Evolutionary conservation across 192 early-diverging fungal genomes (phyloP), one percentile per base, ranked within the genome.

Genomic region (Radiomyces spectabilis): DNA sequence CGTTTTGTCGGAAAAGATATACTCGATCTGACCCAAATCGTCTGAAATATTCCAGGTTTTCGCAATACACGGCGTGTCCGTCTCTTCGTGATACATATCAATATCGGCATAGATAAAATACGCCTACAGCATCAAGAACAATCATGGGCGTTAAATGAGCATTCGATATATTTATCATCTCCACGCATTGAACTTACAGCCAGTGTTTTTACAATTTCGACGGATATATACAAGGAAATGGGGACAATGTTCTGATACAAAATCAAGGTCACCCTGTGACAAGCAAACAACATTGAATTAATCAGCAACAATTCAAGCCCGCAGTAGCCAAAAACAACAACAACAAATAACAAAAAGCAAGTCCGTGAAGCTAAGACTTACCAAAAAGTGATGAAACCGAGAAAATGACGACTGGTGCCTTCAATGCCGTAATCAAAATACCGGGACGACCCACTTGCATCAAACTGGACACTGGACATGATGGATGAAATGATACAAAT

Each of bases 1-100:
- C 0, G 96, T 98, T 50, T 98, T 98, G 72, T 98, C 96, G 21
- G 88, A 89, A 60, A 98, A 97, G 10, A 97, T 81, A 66, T 97
- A 97, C 61, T 95, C 90, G 19, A 98, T 92, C 60, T 95, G 91
- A 5, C 94, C 93, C 9, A 98, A 68, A 60, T 98, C 94, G 51
- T 98, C 91, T n/a, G 89, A 85, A 38, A 92, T 75, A 53, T 87
- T 93, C 94, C 93, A 97, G 10, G 85, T 79, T 45, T 85, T 82
- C 19, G 94, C 88, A 13, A 84, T 77, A 73, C 92, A 94, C 5
- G 87, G 79, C 10, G 82, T 78, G 51, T 95, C 80, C 12, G 79
- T 74, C 21, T 79, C 76, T 53, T 79, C 81, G 53, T 95, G 81
- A 57, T 92, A 96, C 87, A 98, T 93, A 73, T 93, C 89, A 7